Conservation (phyloP, 441 rosid genomes). For the Euphorbia schlechtendalii region DNA sequence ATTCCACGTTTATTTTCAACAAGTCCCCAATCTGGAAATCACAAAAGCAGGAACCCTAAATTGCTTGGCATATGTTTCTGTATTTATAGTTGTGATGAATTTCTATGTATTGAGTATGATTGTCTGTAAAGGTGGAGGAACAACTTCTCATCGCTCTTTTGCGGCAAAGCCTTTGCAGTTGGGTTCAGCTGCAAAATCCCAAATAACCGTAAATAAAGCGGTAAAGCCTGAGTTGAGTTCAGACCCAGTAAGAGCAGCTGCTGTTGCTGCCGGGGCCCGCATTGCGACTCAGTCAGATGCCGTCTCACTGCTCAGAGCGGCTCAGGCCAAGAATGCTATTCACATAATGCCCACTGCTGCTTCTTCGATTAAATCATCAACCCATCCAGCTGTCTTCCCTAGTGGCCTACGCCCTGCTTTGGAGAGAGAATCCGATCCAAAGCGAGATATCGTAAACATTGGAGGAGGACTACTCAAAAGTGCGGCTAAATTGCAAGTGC, state of each 20-base stretch:
- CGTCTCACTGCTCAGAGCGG: slow-evolving; percentile 54
- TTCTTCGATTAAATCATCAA: slow-evolving; percentile 35
- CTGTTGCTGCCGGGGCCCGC: slow-evolving; percentile 82
- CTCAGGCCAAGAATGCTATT: slow-evolving; percentile 60
- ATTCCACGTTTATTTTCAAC: slow-evolving; percentile 1
- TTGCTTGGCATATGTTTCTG: not conserved
- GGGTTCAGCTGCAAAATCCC: slow-evolving; percentile 37
- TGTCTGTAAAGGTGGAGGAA: slow-evolving; percentile 29
- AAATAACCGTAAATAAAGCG: slow-evolving; percentile 32
- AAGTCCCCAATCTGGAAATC: not conserved
- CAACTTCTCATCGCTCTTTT: slow-evolving; percentile 30
- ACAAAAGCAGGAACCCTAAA: not conserved
- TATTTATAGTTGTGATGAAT: not conserved
- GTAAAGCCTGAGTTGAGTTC: slow-evolving; percentile 36
- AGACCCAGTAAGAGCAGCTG: slow-evolving; percentile 68
- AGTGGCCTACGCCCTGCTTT: slow-evolving; percentile 22
- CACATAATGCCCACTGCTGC: slow-evolving; percentile 43
- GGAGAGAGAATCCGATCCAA: slow-evolving; percentile 32
- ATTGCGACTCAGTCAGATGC: slow-evolving; percentile 58
- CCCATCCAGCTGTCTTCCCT: slow-evolving; percentile 28
- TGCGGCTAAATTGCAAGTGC: slow-evolving; percentile 28
- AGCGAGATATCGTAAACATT: slow-evolving; percentile 30
- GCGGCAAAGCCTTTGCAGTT: slow-evolving; percentile 31
- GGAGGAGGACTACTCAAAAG: slow-evolving; percentile 20
- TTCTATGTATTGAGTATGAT: not conserved